Evolutionary conservation across 495 filamentous ascomycete species (phyloP), one percentile per base, ranked within the genome.

Genomic region (Trichoderma asperelloides): DNA sequence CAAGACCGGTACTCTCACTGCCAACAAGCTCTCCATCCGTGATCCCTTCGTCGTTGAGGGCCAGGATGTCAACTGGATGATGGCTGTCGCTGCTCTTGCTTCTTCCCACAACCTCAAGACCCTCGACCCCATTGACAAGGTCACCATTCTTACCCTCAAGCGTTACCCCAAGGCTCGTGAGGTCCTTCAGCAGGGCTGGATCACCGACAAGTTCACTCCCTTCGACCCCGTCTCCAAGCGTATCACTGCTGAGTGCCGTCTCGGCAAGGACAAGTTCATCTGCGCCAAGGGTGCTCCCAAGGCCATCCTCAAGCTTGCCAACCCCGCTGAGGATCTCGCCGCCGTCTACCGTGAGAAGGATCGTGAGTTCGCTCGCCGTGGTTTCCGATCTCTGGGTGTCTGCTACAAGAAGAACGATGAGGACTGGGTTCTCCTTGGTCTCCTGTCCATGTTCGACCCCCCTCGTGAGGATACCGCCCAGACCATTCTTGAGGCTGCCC

Each of bases 191-290:
- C 86, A 87, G 77, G 95, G 91, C 82, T 87, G 85, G 74, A 85
- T 90, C 63, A 77, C 92, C 68, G 86, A 92, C 30, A 67, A 67
- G 55, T 96, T 96, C 80, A 81, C 84, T 75, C 92, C 93, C 60
- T 97, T 97, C 77, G 93, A 97, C 76, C 92, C 93, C 21, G 91
- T 96, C 70, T 95, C 92, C 69, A 97, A 97, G 84, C 95, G 94
- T 67, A 87, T 85, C 60, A 91, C 93, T 63, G 77, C 95, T 67
- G 91, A 96, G 68, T 82, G 93, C 76, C 91, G 90, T 70, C 86
- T 87, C 68, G 81, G 89, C 69, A 92, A 92, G 25, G 89, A 93
- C 77, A 83, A 82, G 70, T 91, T 93, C 71, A 85, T 85, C 72
- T 96, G 92, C 74, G 89, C 94, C 73, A 97, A 97, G 84, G 93